Conservation (phyloP, 176 grass and related monocot genomes). For the Carex kokanica region DNA sequence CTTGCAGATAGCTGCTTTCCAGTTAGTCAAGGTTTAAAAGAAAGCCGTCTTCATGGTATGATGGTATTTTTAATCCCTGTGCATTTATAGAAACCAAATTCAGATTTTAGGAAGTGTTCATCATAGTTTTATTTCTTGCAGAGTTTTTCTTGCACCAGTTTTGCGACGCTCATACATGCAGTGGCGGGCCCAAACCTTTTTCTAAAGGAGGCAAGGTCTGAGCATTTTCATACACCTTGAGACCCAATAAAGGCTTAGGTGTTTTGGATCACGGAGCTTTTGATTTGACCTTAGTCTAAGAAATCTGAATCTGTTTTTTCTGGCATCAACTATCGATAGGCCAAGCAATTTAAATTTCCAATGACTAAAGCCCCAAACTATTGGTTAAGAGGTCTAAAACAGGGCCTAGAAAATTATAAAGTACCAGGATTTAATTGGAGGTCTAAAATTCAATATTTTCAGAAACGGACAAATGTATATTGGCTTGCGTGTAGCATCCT, state of each 20-base stretch:
- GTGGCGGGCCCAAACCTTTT: slow-evolving; percentile 56
- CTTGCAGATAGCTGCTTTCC: slow-evolving; percentile 98
- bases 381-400: neutral
- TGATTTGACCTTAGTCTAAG: neutral
- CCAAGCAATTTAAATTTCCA: neutral
- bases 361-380: neutral
- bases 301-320: neutral
- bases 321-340: neutral
- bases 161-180: slow-evolving; percentile 90
- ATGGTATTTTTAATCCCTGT: neutral
- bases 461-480: slow-evolving; percentile 79
- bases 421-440: neutral
- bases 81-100: slow-evolving; percentile 16
- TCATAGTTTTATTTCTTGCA: slow-evolving; percentile 40
- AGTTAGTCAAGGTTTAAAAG: slow-evolving; percentile 59
- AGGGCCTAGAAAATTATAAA: neutral
- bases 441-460: slow-evolving; percentile 30
- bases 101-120: slow-evolving; percentile 7
- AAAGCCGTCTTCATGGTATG: slow-evolving; percentile 84
- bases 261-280: neutral
- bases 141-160: slow-evolving; percentile 96
- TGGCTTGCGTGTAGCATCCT: slow-evolving; percentile 71
- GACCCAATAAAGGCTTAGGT: neutral
- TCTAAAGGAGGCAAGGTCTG: slow-evolving; percentile 90
- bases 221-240: neutral